Conservation (phyloP, 2,329 filamentous ascomycete genomes). For the Ophiostoma tasmaniense region DNA sequence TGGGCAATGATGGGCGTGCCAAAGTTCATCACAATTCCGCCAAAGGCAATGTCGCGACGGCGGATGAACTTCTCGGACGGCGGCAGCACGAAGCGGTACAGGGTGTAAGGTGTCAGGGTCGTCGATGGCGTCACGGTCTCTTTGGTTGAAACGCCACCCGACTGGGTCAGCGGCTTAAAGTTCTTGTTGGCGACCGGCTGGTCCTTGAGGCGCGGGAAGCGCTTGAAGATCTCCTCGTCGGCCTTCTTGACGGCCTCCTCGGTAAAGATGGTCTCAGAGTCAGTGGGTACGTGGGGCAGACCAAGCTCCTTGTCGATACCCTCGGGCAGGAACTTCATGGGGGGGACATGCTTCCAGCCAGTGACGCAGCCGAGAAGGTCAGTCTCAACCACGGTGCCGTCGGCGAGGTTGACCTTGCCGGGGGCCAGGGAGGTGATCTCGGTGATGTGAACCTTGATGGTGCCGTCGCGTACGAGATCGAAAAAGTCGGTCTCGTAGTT, state of each 20-base stretch:
- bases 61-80: constrained; percentile 31
- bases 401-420: constrained; percentile 41
- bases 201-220: constrained; percentile 44
- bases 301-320: constrained; percentile 41
- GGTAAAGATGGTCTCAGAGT: constrained; percentile 28
- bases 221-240: constrained; percentile 45
- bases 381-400: constrained; percentile 37
- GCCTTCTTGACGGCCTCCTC: constrained; percentile 34
- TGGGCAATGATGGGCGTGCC: constrained; percentile 35
- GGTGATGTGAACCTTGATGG: constrained; percentile 43
- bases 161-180: constrained; percentile 35
- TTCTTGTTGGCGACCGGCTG: constrained; percentile 43
- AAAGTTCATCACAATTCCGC: constrained; percentile 37
- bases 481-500: constrained; percentile 53
- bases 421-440: constrained; percentile 41
- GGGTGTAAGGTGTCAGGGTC: constrained; percentile 32
- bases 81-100: constrained; percentile 42
- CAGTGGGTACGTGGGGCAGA: constrained; percentile 34
- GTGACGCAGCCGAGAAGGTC: constrained; percentile 49
- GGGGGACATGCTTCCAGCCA: constrained; percentile 48
- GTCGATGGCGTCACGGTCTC: constrained; percentile 24
- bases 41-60: constrained; percentile 37
- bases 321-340: constrained; percentile 43
- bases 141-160: constrained; percentile 30
- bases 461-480: constrained; percentile 45